Conservation (phyloP, 805 yeast species). For the Sporopachydermia lactativora region DNA sequence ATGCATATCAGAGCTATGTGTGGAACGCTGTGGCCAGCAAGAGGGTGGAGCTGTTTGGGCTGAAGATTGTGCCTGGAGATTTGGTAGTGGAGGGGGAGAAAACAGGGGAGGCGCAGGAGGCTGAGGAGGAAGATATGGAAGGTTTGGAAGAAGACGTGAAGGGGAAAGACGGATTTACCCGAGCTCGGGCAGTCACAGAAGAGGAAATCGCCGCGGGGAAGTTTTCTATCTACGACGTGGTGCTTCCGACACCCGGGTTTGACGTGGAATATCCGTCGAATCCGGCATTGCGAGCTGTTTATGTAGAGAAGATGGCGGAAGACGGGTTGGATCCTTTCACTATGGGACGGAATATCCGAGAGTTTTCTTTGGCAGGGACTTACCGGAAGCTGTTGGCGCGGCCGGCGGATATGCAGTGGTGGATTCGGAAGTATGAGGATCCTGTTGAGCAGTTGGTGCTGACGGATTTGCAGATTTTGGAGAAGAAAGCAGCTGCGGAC, state of each 20-base stretch:
- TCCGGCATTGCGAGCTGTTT: conserved; percentile 40
- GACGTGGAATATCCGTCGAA: conserved; percentile 80
- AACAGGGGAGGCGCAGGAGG: conserved; percentile 13
- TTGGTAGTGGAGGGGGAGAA: conserved; percentile 34
- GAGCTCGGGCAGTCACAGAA: conserved; percentile 63
- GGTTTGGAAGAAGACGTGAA: conserved; percentile 63
- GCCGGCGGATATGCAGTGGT: conserved; percentile 51
- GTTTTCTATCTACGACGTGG: conserved; percentile 67
- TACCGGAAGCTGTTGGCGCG: conserved; percentile 62
- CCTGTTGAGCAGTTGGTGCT: conserved; percentile 59
- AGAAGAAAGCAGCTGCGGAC: conserved; percentile 17
- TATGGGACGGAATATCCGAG: conserved; percentile 76
- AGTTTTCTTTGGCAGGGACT: conserved; percentile 84
- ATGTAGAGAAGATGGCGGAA: conserved; percentile 56
- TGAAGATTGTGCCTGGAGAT: conserved; percentile 66
- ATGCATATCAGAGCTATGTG: conserved; percentile 90
- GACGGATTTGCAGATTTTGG: conserved; percentile 58
- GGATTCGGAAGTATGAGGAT: conserved; percentile 43
- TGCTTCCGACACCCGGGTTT: conserved; percentile 93
- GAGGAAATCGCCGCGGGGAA: conserved; percentile 50
- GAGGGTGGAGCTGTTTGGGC: conserved; percentile 59
- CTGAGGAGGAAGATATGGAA: conserved; percentile 26
- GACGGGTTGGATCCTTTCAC: conserved; percentile 76
- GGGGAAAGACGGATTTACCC: conserved; percentile 33
- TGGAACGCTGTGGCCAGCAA: conserved; percentile 84